A percentile compares a stretch with the other conserved stretches of the same genome.
Evolutionary conservation across 352 stramenopile genomes (phyloP).

Genomic region (Saprolegnia diclina): DNA sequence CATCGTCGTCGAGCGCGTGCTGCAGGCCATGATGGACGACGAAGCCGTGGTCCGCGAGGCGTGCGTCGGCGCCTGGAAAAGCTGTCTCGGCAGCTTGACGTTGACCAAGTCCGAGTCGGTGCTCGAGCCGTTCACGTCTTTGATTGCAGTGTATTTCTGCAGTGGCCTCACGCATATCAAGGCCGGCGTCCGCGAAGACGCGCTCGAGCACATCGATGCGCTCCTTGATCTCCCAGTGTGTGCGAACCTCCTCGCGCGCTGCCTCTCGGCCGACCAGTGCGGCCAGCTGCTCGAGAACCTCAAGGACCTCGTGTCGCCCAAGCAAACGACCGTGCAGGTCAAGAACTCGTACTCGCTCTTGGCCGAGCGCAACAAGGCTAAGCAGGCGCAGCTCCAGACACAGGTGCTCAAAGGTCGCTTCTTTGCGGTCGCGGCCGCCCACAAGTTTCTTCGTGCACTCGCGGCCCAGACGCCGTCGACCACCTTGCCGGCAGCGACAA

Average conservation of each 20-base stretch:
- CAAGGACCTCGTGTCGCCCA: constrained; percentile 53
- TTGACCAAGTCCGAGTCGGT: constrained; percentile 32
- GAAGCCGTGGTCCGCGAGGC: constrained; percentile 73
- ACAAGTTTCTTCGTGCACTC: constrained; percentile 16
- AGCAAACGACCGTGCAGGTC: constrained; percentile 63
- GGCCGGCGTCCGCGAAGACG: constrained; percentile 65
- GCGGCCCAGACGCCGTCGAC: neutral
- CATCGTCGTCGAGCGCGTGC: constrained; percentile 68
- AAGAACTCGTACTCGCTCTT: constrained; percentile 75
- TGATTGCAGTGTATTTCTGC: constrained; percentile 73
- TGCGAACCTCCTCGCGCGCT: constrained; percentile 45
- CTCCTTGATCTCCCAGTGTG: constrained; percentile 47
- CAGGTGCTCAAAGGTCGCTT: constrained; percentile 17
- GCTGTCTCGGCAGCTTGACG: constrained; percentile 7
- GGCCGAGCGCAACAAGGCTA: constrained; percentile 22
- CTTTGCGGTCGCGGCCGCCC: constrained; percentile 14
- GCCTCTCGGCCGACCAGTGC: constrained; percentile 48
- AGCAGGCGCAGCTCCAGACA: constrained; percentile 13
- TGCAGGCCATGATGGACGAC: constrained; percentile 67
- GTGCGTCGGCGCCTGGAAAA: constrained; percentile 59
- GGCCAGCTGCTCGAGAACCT: constrained; percentile 77
- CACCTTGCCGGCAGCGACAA: no score
- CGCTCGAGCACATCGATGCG: constrained; percentile 57
- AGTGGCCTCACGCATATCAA: constrained; percentile 76
- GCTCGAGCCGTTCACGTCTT: constrained; percentile 59